A percentile compares a stretch with the other conserved stretches of the same genome.
Conservation (phyloP, 2,329 filamentous ascomycete genomes). For the Tricladium varicosporioides region DNA sequence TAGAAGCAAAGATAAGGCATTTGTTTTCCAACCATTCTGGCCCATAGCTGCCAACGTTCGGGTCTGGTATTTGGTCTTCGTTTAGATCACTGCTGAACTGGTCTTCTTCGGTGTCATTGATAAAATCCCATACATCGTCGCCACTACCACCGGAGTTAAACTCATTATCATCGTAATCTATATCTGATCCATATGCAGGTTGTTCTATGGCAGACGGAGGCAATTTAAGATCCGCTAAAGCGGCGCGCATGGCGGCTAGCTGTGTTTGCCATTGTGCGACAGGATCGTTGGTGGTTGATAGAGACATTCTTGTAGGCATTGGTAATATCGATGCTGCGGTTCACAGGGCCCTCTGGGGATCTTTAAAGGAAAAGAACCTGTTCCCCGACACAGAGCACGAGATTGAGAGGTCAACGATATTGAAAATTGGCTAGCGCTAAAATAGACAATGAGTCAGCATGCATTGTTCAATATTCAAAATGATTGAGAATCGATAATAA, state of each 20-base stretch:
- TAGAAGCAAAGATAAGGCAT: constrained; percentile 64
- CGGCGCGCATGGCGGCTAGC: constrained; percentile 80
- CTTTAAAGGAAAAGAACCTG: too few relatives aligned
- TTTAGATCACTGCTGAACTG: constrained; percentile 65
- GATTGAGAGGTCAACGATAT: too few relatives aligned
- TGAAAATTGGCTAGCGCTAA: too few relatives aligned
- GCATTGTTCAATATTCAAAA: too few relatives aligned
- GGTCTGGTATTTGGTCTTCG: constrained; percentile 37
- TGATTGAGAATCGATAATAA: too few relatives aligned
- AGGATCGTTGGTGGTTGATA: too few relatives aligned
- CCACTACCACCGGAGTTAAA: constrained; percentile 54
- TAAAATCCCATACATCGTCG: constrained; percentile 91
- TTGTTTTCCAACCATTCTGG: constrained; percentile 68
- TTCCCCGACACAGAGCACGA: too few relatives aligned
- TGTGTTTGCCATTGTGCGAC: constrained; percentile 76
- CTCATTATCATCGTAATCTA: constrained; percentile 61
- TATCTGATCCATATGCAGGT: constrained; percentile 52
- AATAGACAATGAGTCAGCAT: too few relatives aligned
- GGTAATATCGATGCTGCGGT: too few relatives aligned
- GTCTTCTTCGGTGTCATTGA: constrained; percentile 71
- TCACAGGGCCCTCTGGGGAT: too few relatives aligned
- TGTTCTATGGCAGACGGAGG: constrained; percentile 42
- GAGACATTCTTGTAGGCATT: too few relatives aligned
- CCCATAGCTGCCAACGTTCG: constrained; percentile 44
- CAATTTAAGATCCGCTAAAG: constrained; percentile 71